phyloP scores from a whole-genome alignment of 495 filamentous ascomycete genomes.

The Penicillium bovifimosum region DNA sequence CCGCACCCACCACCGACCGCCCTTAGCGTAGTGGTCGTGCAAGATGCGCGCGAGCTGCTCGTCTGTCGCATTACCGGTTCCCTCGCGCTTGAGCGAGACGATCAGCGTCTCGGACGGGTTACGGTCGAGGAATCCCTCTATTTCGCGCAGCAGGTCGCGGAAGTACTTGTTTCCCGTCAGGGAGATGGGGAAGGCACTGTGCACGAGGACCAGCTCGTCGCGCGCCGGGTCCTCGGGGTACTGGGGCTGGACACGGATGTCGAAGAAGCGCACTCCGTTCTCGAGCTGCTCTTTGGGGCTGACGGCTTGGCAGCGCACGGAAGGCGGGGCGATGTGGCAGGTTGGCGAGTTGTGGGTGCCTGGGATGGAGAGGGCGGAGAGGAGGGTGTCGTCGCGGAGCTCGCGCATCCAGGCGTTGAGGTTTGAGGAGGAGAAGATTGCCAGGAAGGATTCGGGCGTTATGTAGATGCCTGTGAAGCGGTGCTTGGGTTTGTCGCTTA shows the following conservation, averaged over 20 bases:
- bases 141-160: slow-evolving; percentile 59
- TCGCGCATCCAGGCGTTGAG: slow-evolving; percentile 77
- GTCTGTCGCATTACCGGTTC: slow-evolving; percentile 73
- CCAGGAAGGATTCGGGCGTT: slow-evolving; percentile 56
- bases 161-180: slow-evolving; percentile 71
- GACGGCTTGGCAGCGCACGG: slow-evolving; percentile 89
- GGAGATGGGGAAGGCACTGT: slow-evolving; percentile 73
- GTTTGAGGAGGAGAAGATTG: slow-evolving; percentile 67
- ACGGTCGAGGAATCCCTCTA: slow-evolving; percentile 66
- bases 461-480: slow-evolving; percentile 73
- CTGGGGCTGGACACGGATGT: slow-evolving; percentile 72
- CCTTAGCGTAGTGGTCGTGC: slow-evolving; percentile 59
- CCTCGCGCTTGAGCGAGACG: slow-evolving; percentile 87
- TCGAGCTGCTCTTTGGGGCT: slow-evolving; percentile 68
- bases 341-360: slow-evolving; percentile 95
- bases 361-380: slow-evolving; percentile 83
- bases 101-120: slow-evolving; percentile 81
- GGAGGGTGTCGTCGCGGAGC: slow-evolving; percentile 58
- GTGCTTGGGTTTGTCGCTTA: slow-evolving; percentile 50
- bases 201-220: slow-evolving; percentile 61
- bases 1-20: slow-evolving; percentile 69
- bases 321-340: slow-evolving; percentile 74
- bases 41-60: slow-evolving; percentile 69
- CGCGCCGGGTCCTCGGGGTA: slow-evolving; percentile 48
- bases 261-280: slow-evolving; percentile 92